Conservation (phyloP, 805 yeast species). For the Trichomonascus vanleenenianus region DNA sequence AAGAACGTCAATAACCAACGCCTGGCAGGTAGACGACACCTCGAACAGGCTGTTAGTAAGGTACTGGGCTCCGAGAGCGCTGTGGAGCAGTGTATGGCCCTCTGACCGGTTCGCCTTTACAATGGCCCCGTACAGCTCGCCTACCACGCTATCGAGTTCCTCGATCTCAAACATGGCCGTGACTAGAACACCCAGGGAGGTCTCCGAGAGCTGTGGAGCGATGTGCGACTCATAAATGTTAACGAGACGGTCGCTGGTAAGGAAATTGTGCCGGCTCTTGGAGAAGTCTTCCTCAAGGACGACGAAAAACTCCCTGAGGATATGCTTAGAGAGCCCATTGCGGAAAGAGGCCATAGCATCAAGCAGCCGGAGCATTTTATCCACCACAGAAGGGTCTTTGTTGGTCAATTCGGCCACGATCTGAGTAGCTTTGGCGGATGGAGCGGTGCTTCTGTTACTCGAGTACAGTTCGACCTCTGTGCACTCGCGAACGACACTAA, state of each 20-base stretch:
- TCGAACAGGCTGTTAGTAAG: conserved; percentile 4
- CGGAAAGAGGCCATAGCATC: conserved; percentile 35
- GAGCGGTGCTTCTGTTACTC: conserved; percentile 25
- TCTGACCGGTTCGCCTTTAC: background rate
- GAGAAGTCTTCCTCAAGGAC: conserved; percentile 32
- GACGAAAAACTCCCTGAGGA: conserved; percentile 28
- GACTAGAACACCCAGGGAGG: conserved; percentile 9
- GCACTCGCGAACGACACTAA: conserved; percentile 30
- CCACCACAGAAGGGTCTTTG: conserved; percentile 26
- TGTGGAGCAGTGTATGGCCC: background rate
- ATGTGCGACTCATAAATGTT: conserved; percentile 9
- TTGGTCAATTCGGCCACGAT: conserved; percentile 12
- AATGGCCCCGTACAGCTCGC: background rate
- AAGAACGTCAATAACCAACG: conserved; percentile 1
- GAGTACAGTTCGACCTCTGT: conserved; percentile 30
- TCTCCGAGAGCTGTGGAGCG: conserved; percentile 8
- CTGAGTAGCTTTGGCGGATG: conserved; percentile 24
- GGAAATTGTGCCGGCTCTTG: conserved; percentile 7
- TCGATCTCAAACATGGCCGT: conserved; percentile 10
- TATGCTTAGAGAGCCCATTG: conserved; percentile 32
- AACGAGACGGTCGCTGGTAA: conserved; percentile 18
- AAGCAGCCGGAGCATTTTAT: conserved; percentile 24
- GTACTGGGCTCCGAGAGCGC: conserved; percentile 3
- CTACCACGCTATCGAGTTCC: conserved; percentile 7
- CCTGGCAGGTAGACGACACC: background rate